Percentiles rank a stretch among this genome's conserved stretches.
phyloP scores from a whole-genome alignment of 1,284 basidiomycete species.

The Rhodotorula sp. region DNA sequence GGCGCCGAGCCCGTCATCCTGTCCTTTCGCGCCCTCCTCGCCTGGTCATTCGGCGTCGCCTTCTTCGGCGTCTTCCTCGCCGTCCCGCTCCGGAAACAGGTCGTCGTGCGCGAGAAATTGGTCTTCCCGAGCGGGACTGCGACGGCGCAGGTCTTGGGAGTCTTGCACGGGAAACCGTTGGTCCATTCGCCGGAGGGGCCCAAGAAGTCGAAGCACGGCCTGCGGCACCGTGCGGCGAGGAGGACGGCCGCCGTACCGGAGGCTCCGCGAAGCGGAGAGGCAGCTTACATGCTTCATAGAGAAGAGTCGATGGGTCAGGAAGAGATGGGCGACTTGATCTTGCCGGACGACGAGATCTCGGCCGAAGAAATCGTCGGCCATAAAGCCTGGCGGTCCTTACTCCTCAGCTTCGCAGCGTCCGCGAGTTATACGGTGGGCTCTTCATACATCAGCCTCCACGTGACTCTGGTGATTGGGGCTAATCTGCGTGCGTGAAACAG shows the following conservation, averaged over 20 bases:
- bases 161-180: constrained; percentile 73
- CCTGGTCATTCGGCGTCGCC: constrained; percentile 82
- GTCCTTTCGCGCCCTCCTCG: constrained; percentile 66
- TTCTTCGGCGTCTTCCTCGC: constrained; percentile 96
- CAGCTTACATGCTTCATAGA: not conserved
- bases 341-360: not conserved
- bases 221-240: not conserved
- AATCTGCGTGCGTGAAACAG: constrained; percentile 41
- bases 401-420: constrained; percentile 56
- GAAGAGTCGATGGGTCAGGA: not conserved
- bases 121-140: constrained; percentile 92
- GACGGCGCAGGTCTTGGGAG: constrained; percentile 89
- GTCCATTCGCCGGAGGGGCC: constrained; percentile 36
- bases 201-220: not conserved
- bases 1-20: constrained; percentile 66
- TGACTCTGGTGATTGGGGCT: too few species aligned
- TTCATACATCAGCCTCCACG: not conserved
- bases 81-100: constrained; percentile 87
- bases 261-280: not conserved
- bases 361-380: constrained; percentile 19
- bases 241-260: constrained; percentile 1
- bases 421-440: constrained; percentile 35
- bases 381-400: constrained; percentile 53
- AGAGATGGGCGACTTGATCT: not conserved
- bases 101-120: constrained; percentile 90